A percentile compares a stretch with the other conserved stretches of the same genome.
These are phyloP conservation scores for Fusarium domesticum DNA, from an alignment of 2,329 filamentous ascomycete genomes.

Conservation along the genomic window DNA sequence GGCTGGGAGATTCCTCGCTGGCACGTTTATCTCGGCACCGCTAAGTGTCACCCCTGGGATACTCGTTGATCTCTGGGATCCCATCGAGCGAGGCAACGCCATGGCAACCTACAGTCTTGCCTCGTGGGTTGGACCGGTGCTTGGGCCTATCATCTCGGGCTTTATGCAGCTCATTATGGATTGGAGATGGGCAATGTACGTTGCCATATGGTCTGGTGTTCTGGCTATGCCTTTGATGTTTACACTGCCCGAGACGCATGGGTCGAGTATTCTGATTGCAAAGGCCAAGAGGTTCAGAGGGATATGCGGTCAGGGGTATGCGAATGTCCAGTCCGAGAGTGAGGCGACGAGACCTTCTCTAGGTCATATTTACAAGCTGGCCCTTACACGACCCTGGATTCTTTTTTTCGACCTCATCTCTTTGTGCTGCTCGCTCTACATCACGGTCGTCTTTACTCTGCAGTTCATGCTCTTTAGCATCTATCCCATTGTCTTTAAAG, in stretches of 20 bases:
- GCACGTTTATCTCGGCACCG: conserved; percentile 52
- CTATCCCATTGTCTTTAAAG: conserved; percentile 54
- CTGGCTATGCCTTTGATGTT: conserved; percentile 46
- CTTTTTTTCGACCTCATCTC: conserved; percentile 54
- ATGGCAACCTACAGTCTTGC: conserved; percentile 53
- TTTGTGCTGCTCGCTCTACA: conserved; percentile 50
- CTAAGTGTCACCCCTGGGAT: conserved; percentile 50
- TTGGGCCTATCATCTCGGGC: conserved; percentile 53
- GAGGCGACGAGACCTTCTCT: conserved; percentile 46
- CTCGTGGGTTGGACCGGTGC: conserved; percentile 52
- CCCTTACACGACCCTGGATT: conserved; percentile 52
- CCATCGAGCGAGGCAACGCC: conserved; percentile 49
- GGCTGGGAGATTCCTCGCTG: conserved; percentile 53
- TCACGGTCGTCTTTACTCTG: conserved; percentile 51
- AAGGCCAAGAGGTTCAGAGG: conserved; percentile 52
- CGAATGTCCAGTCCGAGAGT: conserved; percentile 48
- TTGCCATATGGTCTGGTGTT: conserved; percentile 43
- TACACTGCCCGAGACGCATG: conserved; percentile 57
- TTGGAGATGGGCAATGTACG: conserved; percentile 55
- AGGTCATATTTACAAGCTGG: conserved; percentile 46
- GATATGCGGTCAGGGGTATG: conserved; percentile 49
- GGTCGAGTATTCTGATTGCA: conserved; percentile 47
- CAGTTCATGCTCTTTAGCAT: conserved; percentile 59
- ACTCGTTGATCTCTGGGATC: conserved; percentile 52
- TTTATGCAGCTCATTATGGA: conserved; percentile 54